These are phyloP conservation scores for Aegilops sharonensis DNA, from an alignment of 176 grass and related monocot species.

Conservation along the genomic window DNA sequence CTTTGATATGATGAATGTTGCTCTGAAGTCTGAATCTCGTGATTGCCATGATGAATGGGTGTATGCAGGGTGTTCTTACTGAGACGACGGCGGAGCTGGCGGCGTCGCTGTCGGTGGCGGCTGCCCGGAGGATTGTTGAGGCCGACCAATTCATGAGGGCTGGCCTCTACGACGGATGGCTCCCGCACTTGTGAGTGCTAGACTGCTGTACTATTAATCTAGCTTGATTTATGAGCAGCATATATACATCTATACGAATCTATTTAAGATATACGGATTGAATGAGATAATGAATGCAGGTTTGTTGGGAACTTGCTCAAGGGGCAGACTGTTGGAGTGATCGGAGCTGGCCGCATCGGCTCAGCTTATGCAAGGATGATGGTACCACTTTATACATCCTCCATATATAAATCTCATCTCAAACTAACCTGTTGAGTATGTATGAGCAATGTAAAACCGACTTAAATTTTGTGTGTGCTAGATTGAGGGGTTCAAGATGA, in stretches of 20 bases:
- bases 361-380: slow-evolving; percentile 96
- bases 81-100: slow-evolving; percentile 87
- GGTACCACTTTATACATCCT: slow-evolving; percentile 27
- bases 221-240: not conserved
- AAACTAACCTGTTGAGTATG: not conserved
- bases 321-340: slow-evolving; percentile 89
- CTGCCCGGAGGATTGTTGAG: slow-evolving; percentile 11
- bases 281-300: slow-evolving; percentile 4
- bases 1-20: no score
- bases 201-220: not conserved
- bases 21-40: not conserved
- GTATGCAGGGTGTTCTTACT: slow-evolving; percentile 73
- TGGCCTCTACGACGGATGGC: slow-evolving; percentile 92
- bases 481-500: slow-evolving; percentile 99
- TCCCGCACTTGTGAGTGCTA: slow-evolving; percentile 66
- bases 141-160: slow-evolving; percentile 25
- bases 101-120: not conserved
- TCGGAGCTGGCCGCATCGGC: slow-evolving; percentile 90
- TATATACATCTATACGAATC: no score
- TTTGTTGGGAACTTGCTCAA: slow-evolving; percentile 97
- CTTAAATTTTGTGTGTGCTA: not conserved
- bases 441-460: not conserved
- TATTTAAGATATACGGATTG: no score
- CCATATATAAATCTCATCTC: not conserved
- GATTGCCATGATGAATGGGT: not conserved